These are phyloP conservation scores for Trichoderma asperellum DNA, from an alignment of 2,329 filamentous ascomycete genomes.

Conservation along the genomic window DNA sequence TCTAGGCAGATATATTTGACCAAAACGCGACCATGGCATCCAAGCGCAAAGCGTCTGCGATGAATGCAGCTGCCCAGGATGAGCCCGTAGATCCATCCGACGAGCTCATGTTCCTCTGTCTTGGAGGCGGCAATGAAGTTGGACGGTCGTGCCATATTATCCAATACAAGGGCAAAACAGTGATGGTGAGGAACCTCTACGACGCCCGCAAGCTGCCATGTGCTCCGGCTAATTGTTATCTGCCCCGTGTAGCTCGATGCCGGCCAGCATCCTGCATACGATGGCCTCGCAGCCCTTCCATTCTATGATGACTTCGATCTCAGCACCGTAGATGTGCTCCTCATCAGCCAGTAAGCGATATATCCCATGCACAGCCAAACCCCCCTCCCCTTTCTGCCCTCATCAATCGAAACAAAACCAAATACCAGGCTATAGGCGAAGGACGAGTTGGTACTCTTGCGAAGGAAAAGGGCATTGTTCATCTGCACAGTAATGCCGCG, in stretches of 20 bases:
- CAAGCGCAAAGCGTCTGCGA: conserved; percentile 83
- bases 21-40: conserved; percentile 70
- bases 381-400: not conserved
- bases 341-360: conserved; percentile 94
- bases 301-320: conserved; percentile 99
- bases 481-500: conserved; percentile 26
- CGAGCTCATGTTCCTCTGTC: conserved; percentile 89
- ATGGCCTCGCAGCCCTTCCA: conserved; percentile 87
- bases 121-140: conserved; percentile 96
- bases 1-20: conserved; percentile 12
- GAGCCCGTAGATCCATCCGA: conserved; percentile 92
- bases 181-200: conserved; percentile 73
- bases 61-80: conserved; percentile 69
- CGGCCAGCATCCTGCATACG: conserved; percentile 94
- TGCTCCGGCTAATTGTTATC: not conserved
- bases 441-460: conserved; percentile 35
- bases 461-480: conserved; percentile 26
- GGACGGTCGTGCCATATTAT: conserved; percentile 96
- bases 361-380: conserved; percentile 7
- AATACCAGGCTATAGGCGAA: conserved; percentile 31
- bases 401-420: not conserved
- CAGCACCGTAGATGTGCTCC: conserved; percentile 92
- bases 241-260: conserved; percentile 75
- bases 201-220: not conserved
- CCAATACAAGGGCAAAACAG: conserved; percentile 98